Evolutionary conservation across 495 filamentous ascomycete genomes (phyloP).

Genomic region (Neurospora intermedia): DNA sequence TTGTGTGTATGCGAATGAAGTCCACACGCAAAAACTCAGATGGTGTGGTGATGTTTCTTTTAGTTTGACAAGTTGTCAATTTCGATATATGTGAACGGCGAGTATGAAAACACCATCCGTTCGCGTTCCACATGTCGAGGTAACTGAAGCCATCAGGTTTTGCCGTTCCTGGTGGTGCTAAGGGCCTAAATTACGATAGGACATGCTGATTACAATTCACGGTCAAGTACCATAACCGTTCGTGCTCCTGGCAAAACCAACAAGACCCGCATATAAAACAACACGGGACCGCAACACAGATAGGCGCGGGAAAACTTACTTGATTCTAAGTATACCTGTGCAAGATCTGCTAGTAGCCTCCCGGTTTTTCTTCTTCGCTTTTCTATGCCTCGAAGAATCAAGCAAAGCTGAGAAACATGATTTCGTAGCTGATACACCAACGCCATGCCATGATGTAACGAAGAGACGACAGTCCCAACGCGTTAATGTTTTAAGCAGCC

Average conservation of each 20-base stretch:
- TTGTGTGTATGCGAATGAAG: background rate
- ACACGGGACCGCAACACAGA: background rate
- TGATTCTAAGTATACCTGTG: background rate
- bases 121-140: background rate
- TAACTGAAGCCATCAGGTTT: background rate
- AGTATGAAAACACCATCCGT: background rate
- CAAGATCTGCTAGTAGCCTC: background rate
- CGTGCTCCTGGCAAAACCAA: background rate
- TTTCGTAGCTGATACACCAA: background rate
- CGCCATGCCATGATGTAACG: background rate
- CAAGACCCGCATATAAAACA: background rate
- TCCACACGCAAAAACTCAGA: no score
- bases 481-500: background rate
- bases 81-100: background rate
- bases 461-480: background rate
- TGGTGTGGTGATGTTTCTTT: background rate
- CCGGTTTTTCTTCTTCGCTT: background rate
- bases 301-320: background rate
- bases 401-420: background rate
- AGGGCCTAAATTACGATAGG: background rate
- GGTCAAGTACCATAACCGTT: background rate
- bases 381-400: background rate
- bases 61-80: background rate
- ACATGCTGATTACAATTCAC: no score
- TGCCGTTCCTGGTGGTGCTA: background rate